phyloP scores from a whole-genome alignment of 1,284 basidiomycete species.

The Rhizoctonia solani region DNA sequence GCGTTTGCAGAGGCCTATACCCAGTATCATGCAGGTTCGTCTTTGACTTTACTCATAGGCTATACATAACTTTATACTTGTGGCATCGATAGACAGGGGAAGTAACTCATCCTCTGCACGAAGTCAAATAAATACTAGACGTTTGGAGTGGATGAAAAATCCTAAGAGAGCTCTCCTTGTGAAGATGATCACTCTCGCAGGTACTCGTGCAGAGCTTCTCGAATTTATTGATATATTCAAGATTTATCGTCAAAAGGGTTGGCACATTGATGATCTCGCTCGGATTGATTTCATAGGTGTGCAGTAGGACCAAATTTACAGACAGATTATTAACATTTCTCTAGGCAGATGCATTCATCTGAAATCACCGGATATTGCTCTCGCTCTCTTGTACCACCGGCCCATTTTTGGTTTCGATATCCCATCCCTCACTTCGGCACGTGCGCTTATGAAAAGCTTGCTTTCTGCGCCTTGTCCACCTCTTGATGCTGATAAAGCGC shows the following conservation, averaged over 20 bases:
- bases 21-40: too few relatives aligned
- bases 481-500: neutral
- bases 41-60: too few relatives aligned
- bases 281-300: conserved; percentile 28
- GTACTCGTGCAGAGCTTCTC: conserved; percentile 19
- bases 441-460: conserved; percentile 39
- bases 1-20: too few relatives aligned
- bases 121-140: too few relatives aligned
- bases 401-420: conserved; percentile 40
- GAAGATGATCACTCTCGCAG: neutral
- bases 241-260: conserved; percentile 9
- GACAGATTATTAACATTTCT: neutral
- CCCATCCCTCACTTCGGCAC: conserved; percentile 36
- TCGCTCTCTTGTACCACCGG: conserved; percentile 38
- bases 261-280: conserved; percentile 13
- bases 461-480: conserved; percentile 16
- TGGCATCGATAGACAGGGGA: too few relatives aligned
- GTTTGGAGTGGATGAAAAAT: neutral
- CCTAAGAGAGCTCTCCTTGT: conserved; percentile 2
- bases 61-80: too few relatives aligned
- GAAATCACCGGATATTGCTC: conserved; percentile 37
- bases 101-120: too few relatives aligned
- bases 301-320: neutral
- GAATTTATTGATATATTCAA: conserved; percentile 10
- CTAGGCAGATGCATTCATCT: conserved; percentile 20